Base-by-base conservation (phyloP, 768 basidiomycete genomes). In the Botryobasidium botryosum region DNA sequence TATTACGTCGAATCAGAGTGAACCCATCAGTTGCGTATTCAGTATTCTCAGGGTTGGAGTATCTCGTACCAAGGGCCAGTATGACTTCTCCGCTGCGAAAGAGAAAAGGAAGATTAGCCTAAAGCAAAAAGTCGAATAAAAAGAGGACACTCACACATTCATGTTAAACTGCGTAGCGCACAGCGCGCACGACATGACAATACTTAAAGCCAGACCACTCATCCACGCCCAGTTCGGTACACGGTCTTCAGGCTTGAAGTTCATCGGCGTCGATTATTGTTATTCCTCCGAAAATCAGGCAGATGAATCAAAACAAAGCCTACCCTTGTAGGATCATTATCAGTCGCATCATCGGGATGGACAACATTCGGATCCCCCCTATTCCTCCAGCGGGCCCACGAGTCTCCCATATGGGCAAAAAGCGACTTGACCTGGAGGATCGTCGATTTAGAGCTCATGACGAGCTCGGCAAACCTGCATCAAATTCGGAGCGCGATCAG, bases 191-290 rank as follows among this genome's bases (percentile, higher is more conserved):
- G 63, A 70, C 54, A 74, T 59, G 51, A 75, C 55, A 18, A 67
- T 66, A 49, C 66, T 68, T 38, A 63, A 27, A 36, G 65, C 24
- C n/a, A 77, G 57, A 36, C 74, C 73, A 26, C 53, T 56, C 1
- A 64, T 59, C 75, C 75, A 77, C 68, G 72, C 71, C 48, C 59
- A 60, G 6, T 60, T 52, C 6, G 74, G 76, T 29, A 77, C 69
- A 6, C 69, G 72, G 53, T 79, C 72, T 38, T 64, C 64, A 1
- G 60, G 50, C n/a, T n/a, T n/a, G n/a, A n/a, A n/a, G n/a, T n/a
- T n/a, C n/a, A n/a, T n/a, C n/a, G n/a, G n/a, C n/a, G n/a, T n/a
- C n/a, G n/a, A n/a, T n/a, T n/a, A n/a, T n/a, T n/a, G n/a, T n/a
- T n/a, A n/a, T n/a, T n/a, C n/a, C n/a, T n/a, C n/a, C n/a, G n/a